A percentile compares a stretch with the other conserved stretches of the same genome.
Evolutionary conservation across 495 filamentous ascomycete species (phyloP).

Genomic region (Penicillium paradoxum): DNA sequence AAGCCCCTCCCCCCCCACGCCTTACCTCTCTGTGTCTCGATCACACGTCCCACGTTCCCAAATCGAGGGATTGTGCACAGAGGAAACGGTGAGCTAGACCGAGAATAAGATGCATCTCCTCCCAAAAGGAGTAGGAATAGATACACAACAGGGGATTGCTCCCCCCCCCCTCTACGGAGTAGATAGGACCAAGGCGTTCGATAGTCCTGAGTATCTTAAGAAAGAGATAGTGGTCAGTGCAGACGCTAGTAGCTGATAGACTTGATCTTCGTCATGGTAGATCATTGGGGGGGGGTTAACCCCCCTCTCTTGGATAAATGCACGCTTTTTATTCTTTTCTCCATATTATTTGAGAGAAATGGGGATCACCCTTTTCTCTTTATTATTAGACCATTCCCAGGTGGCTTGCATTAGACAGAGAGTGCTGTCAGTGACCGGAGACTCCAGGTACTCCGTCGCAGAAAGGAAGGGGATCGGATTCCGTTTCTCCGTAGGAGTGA

Average conservation of each 20-base stretch:
- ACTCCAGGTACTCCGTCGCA: conserved; percentile 4
- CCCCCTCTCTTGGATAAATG: conserved; percentile 1
- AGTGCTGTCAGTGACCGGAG: conserved; percentile 27
- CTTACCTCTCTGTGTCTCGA: conserved; percentile 19
- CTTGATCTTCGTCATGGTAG: conserved; percentile 40
- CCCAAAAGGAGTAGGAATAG: conserved; percentile 8
- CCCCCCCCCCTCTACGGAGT: background rate
- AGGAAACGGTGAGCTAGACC: conserved; percentile 32
- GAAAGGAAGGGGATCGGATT: conserved; percentile 17
- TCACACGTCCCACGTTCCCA: conserved; percentile 17
- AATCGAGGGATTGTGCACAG: conserved; percentile 13
- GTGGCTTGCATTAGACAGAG: conserved; percentile 39
- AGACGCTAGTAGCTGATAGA: conserved; percentile 38
- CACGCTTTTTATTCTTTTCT: no score
- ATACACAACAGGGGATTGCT: background rate
- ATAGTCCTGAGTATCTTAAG: background rate
- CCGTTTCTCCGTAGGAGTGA: conserved; percentile 4
- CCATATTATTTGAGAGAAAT: conserved; percentile 2
- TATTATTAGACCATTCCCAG: conserved; percentile 8
- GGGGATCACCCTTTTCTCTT: background rate
- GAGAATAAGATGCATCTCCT: conserved; percentile 3
- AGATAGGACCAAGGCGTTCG: background rate
- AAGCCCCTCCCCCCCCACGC: conserved; percentile 20
- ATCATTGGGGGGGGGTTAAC: no score
- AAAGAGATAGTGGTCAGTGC: conserved; percentile 36